A percentile compares a stretch with the other conserved stretches of the same genome.
Conservation (phyloP, 2,329 filamentous ascomycete species). For the Colletotrichum acutatum region DNA sequence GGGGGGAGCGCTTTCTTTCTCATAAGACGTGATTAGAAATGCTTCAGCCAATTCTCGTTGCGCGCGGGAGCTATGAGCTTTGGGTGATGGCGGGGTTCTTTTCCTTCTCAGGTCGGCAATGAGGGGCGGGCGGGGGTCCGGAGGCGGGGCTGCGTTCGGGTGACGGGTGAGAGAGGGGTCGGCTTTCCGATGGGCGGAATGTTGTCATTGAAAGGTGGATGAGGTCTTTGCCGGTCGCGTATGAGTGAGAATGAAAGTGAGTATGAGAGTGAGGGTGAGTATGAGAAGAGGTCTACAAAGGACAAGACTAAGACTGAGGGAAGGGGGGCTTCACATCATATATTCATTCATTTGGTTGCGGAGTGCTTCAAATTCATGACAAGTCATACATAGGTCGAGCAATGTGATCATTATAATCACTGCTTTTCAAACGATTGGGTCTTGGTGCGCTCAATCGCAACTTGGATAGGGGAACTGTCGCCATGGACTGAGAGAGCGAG, state of each 20-base stretch:
- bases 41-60: background rate
- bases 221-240: background rate
- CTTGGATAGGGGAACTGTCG: background rate
- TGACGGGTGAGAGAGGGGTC: background rate
- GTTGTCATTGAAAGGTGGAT: background rate
- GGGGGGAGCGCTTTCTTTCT: background rate
- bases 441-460: background rate
- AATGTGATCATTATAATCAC: background rate
- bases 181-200: background rate
- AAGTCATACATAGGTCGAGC: rapidly evolving
- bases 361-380: rapidly evolving
- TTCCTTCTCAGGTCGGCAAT: background rate
- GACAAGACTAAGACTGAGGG: no score
- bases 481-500: background rate
- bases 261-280: background rate
- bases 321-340: background rate
- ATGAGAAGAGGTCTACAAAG: no score
- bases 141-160: background rate
- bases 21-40: background rate
- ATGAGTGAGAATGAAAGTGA: background rate
- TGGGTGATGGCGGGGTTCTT: background rate
- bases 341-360: background rate
- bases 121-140: background rate
- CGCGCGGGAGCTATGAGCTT: background rate
- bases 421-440: background rate